phyloP scores from a whole-genome alignment of 202 grass and related monocot species.

The Setaria italica region DNA sequence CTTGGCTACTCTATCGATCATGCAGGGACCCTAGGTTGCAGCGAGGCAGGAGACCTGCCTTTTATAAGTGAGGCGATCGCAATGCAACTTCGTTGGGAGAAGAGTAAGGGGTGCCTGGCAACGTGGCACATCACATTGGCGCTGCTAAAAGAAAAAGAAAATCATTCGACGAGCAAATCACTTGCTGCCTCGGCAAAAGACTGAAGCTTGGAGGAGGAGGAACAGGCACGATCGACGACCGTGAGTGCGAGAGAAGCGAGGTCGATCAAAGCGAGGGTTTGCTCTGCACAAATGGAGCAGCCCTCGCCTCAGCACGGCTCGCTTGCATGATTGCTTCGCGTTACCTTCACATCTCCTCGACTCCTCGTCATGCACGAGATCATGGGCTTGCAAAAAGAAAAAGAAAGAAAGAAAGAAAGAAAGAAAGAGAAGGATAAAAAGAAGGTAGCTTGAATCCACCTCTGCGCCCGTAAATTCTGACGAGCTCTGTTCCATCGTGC shows the following conservation, averaged over 20 bases:
- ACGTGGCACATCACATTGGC: conserved; percentile 8
- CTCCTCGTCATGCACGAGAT: not conserved
- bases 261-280: not conserved
- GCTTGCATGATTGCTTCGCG: conserved; percentile 10
- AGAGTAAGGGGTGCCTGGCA: not conserved
- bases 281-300: not conserved
- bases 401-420: too few species aligned
- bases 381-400: not conserved
- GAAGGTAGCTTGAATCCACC: not conserved
- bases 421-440: too few species aligned
- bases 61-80: conserved; percentile 57
- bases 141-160: not conserved
- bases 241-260: conserved; percentile 38
- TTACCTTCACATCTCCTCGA: conserved; percentile 1
- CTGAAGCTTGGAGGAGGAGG: conserved; percentile 30
- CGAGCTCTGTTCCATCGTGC: not conserved
- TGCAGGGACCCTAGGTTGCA: conserved; percentile 43
- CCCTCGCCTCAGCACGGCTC: not conserved
- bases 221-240: conserved; percentile 34
- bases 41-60: conserved; percentile 1
- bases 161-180: conserved; percentile 2
- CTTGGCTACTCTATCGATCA: not conserved
- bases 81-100: not conserved
- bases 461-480: conserved; percentile 10
- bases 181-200: not conserved